Evolutionary conservation across 2,329 filamentous ascomycete genomes (phyloP).

Genomic region (Colletotrichum sp.): DNA sequence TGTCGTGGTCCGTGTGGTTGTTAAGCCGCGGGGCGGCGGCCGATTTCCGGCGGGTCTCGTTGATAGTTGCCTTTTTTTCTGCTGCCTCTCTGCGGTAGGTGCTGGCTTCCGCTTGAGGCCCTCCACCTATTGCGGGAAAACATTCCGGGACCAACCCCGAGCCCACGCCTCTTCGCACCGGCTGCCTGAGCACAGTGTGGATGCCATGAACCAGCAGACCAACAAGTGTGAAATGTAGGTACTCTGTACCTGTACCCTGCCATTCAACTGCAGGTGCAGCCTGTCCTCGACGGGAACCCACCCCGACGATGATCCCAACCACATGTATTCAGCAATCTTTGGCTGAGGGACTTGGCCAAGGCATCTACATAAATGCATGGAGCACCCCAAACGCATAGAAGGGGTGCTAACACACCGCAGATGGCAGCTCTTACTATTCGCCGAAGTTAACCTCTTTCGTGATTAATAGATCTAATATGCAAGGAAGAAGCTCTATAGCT

Average conservation of each 20-base stretch:
- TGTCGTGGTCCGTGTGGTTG: neutral
- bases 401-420: neutral
- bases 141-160: constrained; percentile 7
- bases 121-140: constrained; percentile 4
- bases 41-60: neutral
- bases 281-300: neutral
- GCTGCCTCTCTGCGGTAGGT: neutral
- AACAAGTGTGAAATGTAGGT: neutral
- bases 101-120: neutral
- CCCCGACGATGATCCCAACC: neutral
- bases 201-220: too few species aligned
- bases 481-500: constrained; percentile 12
- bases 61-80: neutral
- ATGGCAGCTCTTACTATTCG: neutral
- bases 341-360: neutral
- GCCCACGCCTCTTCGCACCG: neutral
- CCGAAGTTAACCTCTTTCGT: constrained; percentile 12
- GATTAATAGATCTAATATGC: constrained; percentile 21
- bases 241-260: neutral
- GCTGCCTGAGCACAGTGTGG: too few species aligned
- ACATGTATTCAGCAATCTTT: neutral
- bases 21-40: neutral
- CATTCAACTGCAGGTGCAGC: neutral
- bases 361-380: neutral
- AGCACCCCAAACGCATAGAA: neutral